A percentile compares a stretch with the other conserved stretches of the same genome.
phyloP scores from a whole-genome alignment of 768 basidiomycete genomes.

The Postia placenta region DNA sequence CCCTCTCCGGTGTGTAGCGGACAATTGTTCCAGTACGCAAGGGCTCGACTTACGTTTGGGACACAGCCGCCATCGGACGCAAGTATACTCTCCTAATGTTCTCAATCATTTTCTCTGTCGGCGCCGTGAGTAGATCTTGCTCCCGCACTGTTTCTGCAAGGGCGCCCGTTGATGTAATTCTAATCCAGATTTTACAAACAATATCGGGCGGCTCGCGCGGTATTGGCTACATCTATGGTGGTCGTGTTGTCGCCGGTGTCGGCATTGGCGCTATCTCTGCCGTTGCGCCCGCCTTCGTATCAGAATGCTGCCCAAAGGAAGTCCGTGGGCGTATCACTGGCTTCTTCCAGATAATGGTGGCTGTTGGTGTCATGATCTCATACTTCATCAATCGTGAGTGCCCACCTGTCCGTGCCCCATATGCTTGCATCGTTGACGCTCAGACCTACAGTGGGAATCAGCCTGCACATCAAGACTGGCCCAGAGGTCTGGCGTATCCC shows the following conservation, averaged over 20 bases:
- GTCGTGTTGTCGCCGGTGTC: conserved; percentile 73
- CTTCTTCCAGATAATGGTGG: conserved; percentile 83
- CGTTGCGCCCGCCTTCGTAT: conserved; percentile 82
- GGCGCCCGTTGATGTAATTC: background rate
- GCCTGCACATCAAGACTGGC: conserved; percentile 42
- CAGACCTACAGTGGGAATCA: conserved; percentile 50
- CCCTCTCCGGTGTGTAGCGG: conserved; percentile 49
- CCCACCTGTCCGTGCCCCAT: conserved; percentile 8
- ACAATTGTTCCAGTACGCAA: background rate
- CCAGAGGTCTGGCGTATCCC: conserved; percentile 62
- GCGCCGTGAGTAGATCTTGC: conserved; percentile 49
- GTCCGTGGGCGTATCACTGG: conserved; percentile 84
- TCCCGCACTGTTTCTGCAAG: background rate
- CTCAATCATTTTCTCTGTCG: conserved; percentile 58
- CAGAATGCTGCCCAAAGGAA: conserved; percentile 83
- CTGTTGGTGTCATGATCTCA: conserved; percentile 78
- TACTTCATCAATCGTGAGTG: conserved; percentile 74
- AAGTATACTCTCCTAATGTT: conserved; percentile 57
- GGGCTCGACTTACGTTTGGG: background rate
- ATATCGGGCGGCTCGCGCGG: conserved; percentile 52
- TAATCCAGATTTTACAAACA: conserved; percentile 59
- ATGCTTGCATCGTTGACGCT: background rate
- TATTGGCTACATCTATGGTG: conserved; percentile 68
- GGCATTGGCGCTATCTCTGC: conserved; percentile 81
- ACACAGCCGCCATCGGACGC: conserved; percentile 57